These are phyloP conservation scores for Balakata baccata DNA, from an alignment of 345 rosid genomes.

Conservation along the genomic window DNA sequence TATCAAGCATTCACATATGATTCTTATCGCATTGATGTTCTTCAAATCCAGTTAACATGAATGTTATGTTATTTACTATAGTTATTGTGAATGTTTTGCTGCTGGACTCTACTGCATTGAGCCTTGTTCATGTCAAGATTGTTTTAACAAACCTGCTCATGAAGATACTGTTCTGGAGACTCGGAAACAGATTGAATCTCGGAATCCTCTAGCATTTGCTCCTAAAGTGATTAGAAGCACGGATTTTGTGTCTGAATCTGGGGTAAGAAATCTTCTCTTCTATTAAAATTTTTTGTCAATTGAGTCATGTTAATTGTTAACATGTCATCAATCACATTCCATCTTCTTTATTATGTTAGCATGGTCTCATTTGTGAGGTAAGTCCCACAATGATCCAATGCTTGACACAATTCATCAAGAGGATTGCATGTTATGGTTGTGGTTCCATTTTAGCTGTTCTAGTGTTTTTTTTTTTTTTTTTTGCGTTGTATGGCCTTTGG, in stretches of 20 bases:
- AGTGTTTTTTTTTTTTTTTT: too few relatives aligned
- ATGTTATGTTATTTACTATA: slow-evolving; percentile 34
- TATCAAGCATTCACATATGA: background rate
- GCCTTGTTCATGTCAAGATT: slow-evolving; percentile 64
- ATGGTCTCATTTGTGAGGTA: slow-evolving; percentile 16
- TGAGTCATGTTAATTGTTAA: slow-evolving; percentile 13
- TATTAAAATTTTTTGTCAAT: slow-evolving; percentile 1
- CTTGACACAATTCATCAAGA: slow-evolving; percentile 4
- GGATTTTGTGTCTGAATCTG: slow-evolving; percentile 27
- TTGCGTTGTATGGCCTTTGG: background rate
- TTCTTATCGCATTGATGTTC: background rate
- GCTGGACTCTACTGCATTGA: slow-evolving; percentile 72
- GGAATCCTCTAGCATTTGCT: slow-evolving; percentile 80
- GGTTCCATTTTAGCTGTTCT: slow-evolving; percentile 1
- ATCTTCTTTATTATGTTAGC: background rate
- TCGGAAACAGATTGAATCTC: slow-evolving; percentile 55
- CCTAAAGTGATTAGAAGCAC: slow-evolving; percentile 60
- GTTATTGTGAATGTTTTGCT: slow-evolving; percentile 87
- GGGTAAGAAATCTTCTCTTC: slow-evolving; percentile 37
- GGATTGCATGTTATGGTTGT: slow-evolving; percentile 11
- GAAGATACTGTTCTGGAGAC: slow-evolving; percentile 51
- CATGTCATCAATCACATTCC: slow-evolving; percentile 9
- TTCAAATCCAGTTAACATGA: background rate
- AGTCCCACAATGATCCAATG: background rate
- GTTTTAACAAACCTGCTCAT: slow-evolving; percentile 59